Evolutionary conservation across 495 filamentous ascomycete genomes (phyloP).

Genomic region (Cenococcum geophilum): DNA sequence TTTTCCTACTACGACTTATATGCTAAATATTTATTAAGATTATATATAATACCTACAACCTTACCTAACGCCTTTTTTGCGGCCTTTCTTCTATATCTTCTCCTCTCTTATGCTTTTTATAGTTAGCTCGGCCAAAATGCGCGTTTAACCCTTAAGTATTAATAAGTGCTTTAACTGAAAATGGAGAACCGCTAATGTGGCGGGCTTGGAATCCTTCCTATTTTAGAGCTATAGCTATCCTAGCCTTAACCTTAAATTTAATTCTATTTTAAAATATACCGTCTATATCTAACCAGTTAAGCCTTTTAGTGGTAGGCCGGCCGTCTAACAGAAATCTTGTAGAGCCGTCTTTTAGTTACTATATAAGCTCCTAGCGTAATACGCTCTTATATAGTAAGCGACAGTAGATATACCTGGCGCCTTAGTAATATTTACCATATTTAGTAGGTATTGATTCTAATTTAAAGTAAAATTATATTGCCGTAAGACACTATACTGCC

Average conservation of each 20-base stretch:
- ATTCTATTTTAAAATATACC: slow-evolving; percentile 2
- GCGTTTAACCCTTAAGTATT: slow-evolving; percentile 1
- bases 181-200: slow-evolving; percentile 3
- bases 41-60: neutral
- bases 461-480: neutral
- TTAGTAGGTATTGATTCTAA: slow-evolving; percentile 1
- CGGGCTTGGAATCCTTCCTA: neutral
- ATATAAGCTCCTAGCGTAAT: neutral
- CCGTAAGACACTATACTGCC: neutral
- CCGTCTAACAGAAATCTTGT: slow-evolving; percentile 4
- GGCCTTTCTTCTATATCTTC: neutral
- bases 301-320: neutral
- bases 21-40: no score
- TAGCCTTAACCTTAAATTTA: neutral
- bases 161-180: slow-evolving; percentile 2
- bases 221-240: slow-evolving; percentile 1
- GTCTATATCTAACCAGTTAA: slow-evolving; percentile 1
- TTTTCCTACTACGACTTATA: no score
- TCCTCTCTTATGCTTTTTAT: slow-evolving; percentile 4
- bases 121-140: slow-evolving; percentile 2
- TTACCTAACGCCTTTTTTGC: neutral
- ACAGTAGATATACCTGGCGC: slow-evolving; percentile 3
- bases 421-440: slow-evolving; percentile 2
- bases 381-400: neutral
- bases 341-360: slow-evolving; percentile 4